Conservation (phyloP, 768 basidiomycete species). For the Collybia sordida region DNA sequence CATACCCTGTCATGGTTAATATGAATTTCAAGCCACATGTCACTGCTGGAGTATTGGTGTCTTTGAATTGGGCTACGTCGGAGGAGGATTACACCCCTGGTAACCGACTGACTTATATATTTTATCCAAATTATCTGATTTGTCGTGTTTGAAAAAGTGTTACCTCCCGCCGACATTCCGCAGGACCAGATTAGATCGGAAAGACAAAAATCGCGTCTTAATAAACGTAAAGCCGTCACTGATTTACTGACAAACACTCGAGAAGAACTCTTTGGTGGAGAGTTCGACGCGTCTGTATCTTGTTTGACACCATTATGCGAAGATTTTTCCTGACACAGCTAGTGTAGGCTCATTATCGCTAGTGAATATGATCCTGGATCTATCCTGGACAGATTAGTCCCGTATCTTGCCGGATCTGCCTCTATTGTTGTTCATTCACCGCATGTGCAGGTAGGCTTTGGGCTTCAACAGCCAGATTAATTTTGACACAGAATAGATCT, state of each 20-base stretch:
- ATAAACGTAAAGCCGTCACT: conserved; percentile 74
- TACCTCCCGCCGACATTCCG: conserved; percentile 59
- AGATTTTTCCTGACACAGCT: neutral
- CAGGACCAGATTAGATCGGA: conserved; percentile 66
- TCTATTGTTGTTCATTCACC: conserved; percentile 88
- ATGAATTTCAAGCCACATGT: conserved; percentile 81
- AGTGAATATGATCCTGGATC: conserved; percentile 85
- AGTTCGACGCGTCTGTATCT: conserved; percentile 77
- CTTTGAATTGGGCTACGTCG: conserved; percentile 90
- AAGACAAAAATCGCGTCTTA: conserved; percentile 65
- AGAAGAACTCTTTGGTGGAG: conserved; percentile 81
- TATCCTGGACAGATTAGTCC: conserved; percentile 68
- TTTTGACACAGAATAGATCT: conserved; percentile 41
- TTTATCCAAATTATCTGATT: neutral
- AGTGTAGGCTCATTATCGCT: conserved; percentile 68
- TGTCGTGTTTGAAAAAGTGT: conserved; percentile 36
- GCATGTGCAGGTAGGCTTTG: conserved; percentile 56
- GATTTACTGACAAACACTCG: conserved; percentile 62
- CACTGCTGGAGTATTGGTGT: conserved; percentile 53
- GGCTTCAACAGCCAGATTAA: too few species aligned
- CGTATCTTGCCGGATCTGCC: conserved; percentile 83
- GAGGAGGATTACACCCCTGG: conserved; percentile 74
- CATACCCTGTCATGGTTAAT: conserved; percentile 75
- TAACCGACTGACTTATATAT: conserved; percentile 25
- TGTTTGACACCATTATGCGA: neutral